phyloP scores from a whole-genome alignment of 345 rosid species.

The Bruguiera sexangula region DNA sequence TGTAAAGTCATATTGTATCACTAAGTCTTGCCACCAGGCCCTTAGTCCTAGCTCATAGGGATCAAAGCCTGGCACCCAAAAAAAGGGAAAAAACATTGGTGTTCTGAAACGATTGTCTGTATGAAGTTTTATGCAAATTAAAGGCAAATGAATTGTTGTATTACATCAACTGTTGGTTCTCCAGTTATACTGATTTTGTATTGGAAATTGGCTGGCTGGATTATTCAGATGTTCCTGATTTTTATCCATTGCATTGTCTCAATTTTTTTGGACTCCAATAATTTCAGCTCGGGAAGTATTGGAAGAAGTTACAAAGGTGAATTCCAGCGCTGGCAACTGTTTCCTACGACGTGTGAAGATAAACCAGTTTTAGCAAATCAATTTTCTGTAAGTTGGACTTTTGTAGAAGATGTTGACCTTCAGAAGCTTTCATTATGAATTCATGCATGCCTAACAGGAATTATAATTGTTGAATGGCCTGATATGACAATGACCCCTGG shows the following conservation, averaged over 20 bases:
- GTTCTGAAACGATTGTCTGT: background rate
- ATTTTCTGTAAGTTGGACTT: conserved; percentile 72
- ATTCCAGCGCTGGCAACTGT: conserved; percentile 81
- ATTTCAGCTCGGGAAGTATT: conserved; percentile 73
- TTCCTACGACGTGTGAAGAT: conserved; percentile 70
- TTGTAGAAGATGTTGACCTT: background rate
- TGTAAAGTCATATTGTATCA: no score
- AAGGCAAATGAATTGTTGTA: background rate
- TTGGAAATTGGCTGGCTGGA: background rate
- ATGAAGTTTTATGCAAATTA: background rate
- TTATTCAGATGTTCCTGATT: background rate
- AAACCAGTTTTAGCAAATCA: conserved; percentile 81
- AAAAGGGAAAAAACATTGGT: background rate
- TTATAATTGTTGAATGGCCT: no score
- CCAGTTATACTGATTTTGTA: background rate
- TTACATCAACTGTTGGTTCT: background rate
- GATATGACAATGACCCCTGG: no score
- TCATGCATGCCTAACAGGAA: background rate
- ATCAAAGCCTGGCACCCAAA: no score
- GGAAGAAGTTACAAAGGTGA: conserved; percentile 90
- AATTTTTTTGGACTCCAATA: background rate
- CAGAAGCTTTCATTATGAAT: background rate
- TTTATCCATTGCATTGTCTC: background rate
- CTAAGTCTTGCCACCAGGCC: no score
- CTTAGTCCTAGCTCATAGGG: no score